Percentiles rank a stretch among this genome's conserved stretches.
These are phyloP conservation scores for Fusarium napiforme DNA, from an alignment of 2,329 filamentous ascomycete genomes.

Conservation along the genomic window DNA sequence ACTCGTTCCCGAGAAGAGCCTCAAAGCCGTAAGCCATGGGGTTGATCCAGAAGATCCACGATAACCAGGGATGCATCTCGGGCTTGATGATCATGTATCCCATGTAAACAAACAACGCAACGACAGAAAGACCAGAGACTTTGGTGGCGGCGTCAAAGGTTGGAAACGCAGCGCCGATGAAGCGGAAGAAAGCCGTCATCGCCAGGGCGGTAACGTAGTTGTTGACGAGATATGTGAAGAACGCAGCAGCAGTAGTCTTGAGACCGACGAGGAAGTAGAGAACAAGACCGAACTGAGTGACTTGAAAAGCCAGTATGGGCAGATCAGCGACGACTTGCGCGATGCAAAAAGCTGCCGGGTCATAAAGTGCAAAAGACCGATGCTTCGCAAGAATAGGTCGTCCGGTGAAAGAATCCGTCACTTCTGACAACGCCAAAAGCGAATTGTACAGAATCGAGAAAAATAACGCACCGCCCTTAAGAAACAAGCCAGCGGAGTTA, in stretches of 20 bases:
- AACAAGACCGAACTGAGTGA: slow-evolving; percentile 66
- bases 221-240: slow-evolving; percentile 71
- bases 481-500: slow-evolving; percentile 70
- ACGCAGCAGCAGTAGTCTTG: slow-evolving; percentile 59
- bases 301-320: slow-evolving; percentile 67
- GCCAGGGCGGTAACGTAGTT: slow-evolving; percentile 44
- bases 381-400: slow-evolving; percentile 69
- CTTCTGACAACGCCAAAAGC: slow-evolving; percentile 72
- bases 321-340: slow-evolving; percentile 66
- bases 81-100: slow-evolving; percentile 71
- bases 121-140: slow-evolving; percentile 61
- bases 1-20: slow-evolving; percentile 75
- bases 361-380: slow-evolving; percentile 66
- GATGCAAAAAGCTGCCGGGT: slow-evolving; percentile 68
- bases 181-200: slow-evolving; percentile 69
- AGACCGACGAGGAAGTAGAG: slow-evolving; percentile 73
- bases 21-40: slow-evolving; percentile 78
- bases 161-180: slow-evolving; percentile 64
- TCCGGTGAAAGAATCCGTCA: slow-evolving; percentile 70
- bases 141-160: slow-evolving; percentile 71
- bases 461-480: slow-evolving; percentile 73
- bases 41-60: slow-evolving; percentile 72
- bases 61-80: slow-evolving; percentile 71
- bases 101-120: slow-evolving; percentile 67
- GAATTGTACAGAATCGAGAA: slow-evolving; percentile 71